Base-by-base conservation (phyloP, 768 basidiomycete genomes). In the Lentinula raphanica region DNA sequence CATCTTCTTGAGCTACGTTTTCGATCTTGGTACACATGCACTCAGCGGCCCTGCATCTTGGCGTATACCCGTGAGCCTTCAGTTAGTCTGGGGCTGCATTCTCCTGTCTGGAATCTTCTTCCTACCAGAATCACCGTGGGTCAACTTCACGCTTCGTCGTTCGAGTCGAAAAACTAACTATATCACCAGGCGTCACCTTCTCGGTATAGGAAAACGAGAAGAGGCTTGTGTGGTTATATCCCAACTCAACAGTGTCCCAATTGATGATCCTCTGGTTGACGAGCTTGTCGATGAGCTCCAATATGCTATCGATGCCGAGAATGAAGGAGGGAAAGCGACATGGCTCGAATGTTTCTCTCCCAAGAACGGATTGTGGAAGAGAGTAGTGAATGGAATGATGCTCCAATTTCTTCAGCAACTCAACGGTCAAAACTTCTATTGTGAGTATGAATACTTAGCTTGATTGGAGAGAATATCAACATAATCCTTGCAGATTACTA, bases 341-440 rank as follows among this genome's bases (percentile, higher is more conserved):
- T 92, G 89, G 89, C 42, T 76, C 27, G 90, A 92, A 67, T 89
- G 88, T 69, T 91, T 92, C 77, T 85, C 86, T 1, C 75, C 78
- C 3, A 71, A 82, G 44, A 87, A 89, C 62, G 72, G 77, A 64
- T 69, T 91, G 42, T 89, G 87, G 83, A 86, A 84, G 69, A 79
- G 90, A 55, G 91, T 88, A 13, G 67, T 75, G 32, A 90, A 90
- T 59, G 88, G 89, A n/a, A 88, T 89, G 84, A 88, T 89, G 84
- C 69, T 89, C 44, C 88, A 89, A 62, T 90, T 90, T 65, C 83
- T 92, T 54, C 88, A 91, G 62, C 88, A 91, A 63, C 70, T 91
- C 29, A 88, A 90, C 58, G 88, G 88, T 13, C 88, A 92, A 69
- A 90, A 88, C 67, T 90, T 89, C 71, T 88, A 87, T 69, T 88